phyloP scores from a whole-genome alignment of 2,329 filamentous ascomycete genomes.

The Colletotrichum sp. region DNA sequence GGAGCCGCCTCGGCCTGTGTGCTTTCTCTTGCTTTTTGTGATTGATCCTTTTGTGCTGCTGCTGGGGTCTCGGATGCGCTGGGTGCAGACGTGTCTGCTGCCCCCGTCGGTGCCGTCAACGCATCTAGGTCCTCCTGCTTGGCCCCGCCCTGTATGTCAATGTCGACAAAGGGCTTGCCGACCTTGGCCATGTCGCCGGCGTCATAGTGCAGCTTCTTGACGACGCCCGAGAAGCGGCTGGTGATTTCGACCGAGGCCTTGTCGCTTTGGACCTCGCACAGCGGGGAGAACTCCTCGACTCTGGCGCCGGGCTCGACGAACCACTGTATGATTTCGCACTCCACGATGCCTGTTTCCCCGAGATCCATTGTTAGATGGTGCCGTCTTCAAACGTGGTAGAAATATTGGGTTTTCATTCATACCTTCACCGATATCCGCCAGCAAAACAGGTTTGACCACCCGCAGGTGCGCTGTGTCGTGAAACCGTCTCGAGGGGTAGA shows the following conservation, averaged over 20 bases:
- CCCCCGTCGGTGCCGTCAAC: slow-evolving; percentile 3
- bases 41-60: not conserved
- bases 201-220: slow-evolving; percentile 96
- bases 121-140: slow-evolving; percentile 63
- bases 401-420: slow-evolving; percentile 17
- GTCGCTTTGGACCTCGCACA: slow-evolving; percentile 98
- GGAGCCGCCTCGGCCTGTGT: not conserved
- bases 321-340: slow-evolving; percentile 99
- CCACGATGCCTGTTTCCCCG: slow-evolving; percentile 79
- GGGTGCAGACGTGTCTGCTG: slow-evolving; percentile 28
- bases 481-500: slow-evolving; percentile 48
- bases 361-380: slow-evolving; percentile 22
- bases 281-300: slow-evolving; percentile 96
- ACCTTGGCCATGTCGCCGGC: slow-evolving; percentile 96
- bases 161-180: slow-evolving; percentile 92
- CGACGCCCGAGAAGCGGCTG: slow-evolving; percentile 91
- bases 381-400: not conserved
- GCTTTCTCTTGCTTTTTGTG: slow-evolving; percentile 11
- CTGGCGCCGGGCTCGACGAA: slow-evolving; percentile 95
- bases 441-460: slow-evolving; percentile 77
- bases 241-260: slow-evolving; percentile 94
- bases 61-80: slow-evolving; percentile 18
- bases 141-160: slow-evolving; percentile 84
- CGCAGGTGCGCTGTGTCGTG: slow-evolving; percentile 54
- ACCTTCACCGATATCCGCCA: slow-evolving; percentile 90